A percentile compares a stretch with the other conserved stretches of the same genome.
Conservation (phyloP, 2,329 filamentous ascomycete species). For the Fusarium decemcellulare region DNA sequence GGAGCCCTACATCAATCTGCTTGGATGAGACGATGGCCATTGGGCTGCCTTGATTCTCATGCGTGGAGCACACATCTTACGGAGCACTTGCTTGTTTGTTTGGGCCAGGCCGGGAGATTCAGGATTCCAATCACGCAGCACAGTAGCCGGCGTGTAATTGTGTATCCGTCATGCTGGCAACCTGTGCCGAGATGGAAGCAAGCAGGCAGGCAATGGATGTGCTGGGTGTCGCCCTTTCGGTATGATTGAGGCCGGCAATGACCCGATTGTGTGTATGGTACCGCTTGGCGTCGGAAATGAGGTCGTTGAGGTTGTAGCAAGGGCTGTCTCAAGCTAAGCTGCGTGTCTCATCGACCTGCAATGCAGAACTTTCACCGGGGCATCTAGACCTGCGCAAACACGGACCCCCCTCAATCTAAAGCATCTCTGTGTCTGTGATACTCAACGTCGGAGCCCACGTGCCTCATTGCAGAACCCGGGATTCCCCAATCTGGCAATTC, state of each 20-base stretch:
- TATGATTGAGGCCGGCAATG: constrained; percentile 5
- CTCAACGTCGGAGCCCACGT: background rate
- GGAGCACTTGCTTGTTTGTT: background rate
- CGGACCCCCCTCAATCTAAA: background rate
- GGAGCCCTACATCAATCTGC: constrained; percentile 83
- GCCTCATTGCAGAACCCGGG: constrained; percentile 2
- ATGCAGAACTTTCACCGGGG: constrained; percentile 2
- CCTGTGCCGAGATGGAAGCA: constrained; percentile 6
- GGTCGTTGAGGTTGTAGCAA: constrained; percentile 2
- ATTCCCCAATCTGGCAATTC: constrained; percentile 5
- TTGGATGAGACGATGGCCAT: constrained; percentile 60
- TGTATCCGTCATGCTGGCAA: constrained; percentile 1
- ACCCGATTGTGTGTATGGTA: constrained; percentile 3
- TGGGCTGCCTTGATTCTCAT: background rate
- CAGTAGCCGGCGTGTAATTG: constrained; percentile 1
- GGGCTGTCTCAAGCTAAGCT: background rate
- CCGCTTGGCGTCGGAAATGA: constrained; percentile 5
- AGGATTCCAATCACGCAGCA: background rate
- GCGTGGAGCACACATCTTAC: background rate
- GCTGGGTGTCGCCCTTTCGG: background rate
- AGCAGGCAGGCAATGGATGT: background rate
- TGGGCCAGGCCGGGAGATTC: background rate
- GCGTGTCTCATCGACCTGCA: background rate
- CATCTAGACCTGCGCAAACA: background rate
- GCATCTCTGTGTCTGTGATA: constrained; percentile 7